Evolutionary conservation across 257 asterid genomes (phyloP).

Genomic region (Prunella vulgaris): DNA sequence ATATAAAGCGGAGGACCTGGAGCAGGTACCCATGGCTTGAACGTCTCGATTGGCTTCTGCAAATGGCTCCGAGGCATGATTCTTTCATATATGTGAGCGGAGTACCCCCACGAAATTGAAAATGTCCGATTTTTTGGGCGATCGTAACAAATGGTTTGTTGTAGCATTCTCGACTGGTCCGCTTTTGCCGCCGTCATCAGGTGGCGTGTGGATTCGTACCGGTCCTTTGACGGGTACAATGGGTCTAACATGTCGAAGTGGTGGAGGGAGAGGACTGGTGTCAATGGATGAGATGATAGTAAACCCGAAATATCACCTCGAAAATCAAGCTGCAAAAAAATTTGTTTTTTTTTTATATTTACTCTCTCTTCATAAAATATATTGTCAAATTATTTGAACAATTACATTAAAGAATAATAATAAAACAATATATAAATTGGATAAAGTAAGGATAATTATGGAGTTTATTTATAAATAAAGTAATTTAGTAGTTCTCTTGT

Average conservation of each 20-base stretch:
- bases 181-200: slow-evolving; percentile 45
- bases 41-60: slow-evolving; percentile 50
- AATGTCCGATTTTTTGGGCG: slow-evolving; percentile 39
- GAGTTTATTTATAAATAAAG: too few species aligned
- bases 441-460: too few species aligned
- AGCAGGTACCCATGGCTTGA: slow-evolving; percentile 31
- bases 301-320: slow-evolving; percentile 52
- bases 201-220: slow-evolving; percentile 39
- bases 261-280: slow-evolving; percentile 50
- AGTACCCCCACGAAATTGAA: slow-evolving; percentile 66
- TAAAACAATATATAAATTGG: too few species aligned
- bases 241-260: slow-evolving; percentile 50
- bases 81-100: slow-evolving; percentile 45
- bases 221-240: slow-evolving; percentile 46
- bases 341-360: too few species aligned
- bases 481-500: too few species aligned
- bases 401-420: too few species aligned
- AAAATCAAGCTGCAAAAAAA: slow-evolving; percentile 48
- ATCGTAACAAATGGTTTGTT: slow-evolving; percentile 51
- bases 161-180: slow-evolving; percentile 52
- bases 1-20: slow-evolving; percentile 25
- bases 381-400: too few species aligned
- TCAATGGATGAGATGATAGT: slow-evolving; percentile 45
- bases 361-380: too few species aligned
- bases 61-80: slow-evolving; percentile 47